Percentiles rank a stretch among this genome's conserved stretches.
These are phyloP conservation scores for Chimonanthus praecox DNA, from an alignment of 164 flowering plant genomes.

Conservation along the genomic window DNA sequence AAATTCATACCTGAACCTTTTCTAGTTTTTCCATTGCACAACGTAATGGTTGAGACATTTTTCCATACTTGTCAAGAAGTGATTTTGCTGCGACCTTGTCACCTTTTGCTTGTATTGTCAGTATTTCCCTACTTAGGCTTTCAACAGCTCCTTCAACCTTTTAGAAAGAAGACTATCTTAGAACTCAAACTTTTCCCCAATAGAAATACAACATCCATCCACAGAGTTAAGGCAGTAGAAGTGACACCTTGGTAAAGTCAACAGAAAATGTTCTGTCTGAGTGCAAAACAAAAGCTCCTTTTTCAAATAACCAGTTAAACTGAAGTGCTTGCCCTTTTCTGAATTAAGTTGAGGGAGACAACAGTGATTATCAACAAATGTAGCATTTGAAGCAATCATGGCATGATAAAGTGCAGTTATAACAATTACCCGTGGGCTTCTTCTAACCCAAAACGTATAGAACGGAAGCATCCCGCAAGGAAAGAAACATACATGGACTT, in stretches of 20 bases:
- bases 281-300: slow-evolving; percentile 68
- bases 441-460: slow-evolving; percentile 88
- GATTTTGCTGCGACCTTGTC: slow-evolving; percentile 64
- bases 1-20: slow-evolving; percentile 48
- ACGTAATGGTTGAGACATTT: slow-evolving; percentile 49
- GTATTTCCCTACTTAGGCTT: slow-evolving; percentile 74
- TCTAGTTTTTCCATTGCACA: slow-evolving; percentile 61
- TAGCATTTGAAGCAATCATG: neutral
- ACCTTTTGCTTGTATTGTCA: slow-evolving; percentile 85
- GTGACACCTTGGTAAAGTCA: slow-evolving; percentile 64
- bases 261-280: slow-evolving; percentile 69
- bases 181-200: neutral
- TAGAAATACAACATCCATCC: neutral
- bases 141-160: slow-evolving; percentile 84
- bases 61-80: slow-evolving; percentile 57
- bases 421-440: slow-evolving; percentile 90
- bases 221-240: neutral
- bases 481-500: slow-evolving; percentile 90
- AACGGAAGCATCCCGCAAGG: slow-evolving; percentile 93
- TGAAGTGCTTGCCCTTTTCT: slow-evolving; percentile 97
- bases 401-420: neutral
- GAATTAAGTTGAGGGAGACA: slow-evolving; percentile 12
- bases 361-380: neutral
- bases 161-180: slow-evolving; percentile 8
- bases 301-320: slow-evolving; percentile 87